Evolutionary conservation across 1,284 basidiomycete species (phyloP).

Genomic region (Heimioporus retisporus): DNA sequence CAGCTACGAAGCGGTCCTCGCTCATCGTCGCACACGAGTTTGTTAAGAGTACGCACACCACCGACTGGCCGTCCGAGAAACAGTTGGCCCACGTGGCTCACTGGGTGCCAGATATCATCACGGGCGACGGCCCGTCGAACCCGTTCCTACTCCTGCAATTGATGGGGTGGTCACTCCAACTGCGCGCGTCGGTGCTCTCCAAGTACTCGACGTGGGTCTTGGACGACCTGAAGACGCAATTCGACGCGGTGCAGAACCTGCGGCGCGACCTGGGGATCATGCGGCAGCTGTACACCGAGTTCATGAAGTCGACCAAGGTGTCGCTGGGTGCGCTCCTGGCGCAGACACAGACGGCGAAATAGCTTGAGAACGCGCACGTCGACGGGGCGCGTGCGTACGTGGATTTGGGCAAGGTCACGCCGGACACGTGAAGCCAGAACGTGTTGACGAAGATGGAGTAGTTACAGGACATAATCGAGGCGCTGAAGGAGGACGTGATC

Average conservation of each 20-base stretch:
- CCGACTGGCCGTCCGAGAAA: slow-evolving; percentile 74
- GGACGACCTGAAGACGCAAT: slow-evolving; percentile 90
- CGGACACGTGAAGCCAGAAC: slow-evolving; percentile 91
- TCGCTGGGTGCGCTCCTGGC: slow-evolving; percentile 81
- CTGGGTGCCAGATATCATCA: slow-evolving; percentile 72
- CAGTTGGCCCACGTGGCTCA: slow-evolving; percentile 80
- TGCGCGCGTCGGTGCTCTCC: slow-evolving; percentile 73
- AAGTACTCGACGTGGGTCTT: slow-evolving; percentile 80
- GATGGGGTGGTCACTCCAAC: slow-evolving; percentile 74
- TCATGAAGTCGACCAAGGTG: slow-evolving; percentile 91
- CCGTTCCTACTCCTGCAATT: slow-evolving; percentile 63
- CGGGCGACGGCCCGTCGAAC: slow-evolving; percentile 45
- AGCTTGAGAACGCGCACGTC: slow-evolving; percentile 86
- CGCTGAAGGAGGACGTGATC: slow-evolving; percentile 92
- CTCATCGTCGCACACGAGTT: slow-evolving; percentile 64
- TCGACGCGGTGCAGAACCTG: slow-evolving; percentile 94
- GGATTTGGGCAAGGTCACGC: slow-evolving; percentile 90
- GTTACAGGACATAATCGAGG: slow-evolving; percentile 93
- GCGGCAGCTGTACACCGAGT: slow-evolving; percentile 95
- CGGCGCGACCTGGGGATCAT: slow-evolving; percentile 94
- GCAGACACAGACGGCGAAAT: slow-evolving; percentile 89
- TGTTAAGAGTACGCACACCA: slow-evolving; percentile 66
- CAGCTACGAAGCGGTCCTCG: slow-evolving; percentile 58
- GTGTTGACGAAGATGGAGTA: slow-evolving; percentile 95
- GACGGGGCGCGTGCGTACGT: slow-evolving; percentile 92